Evolutionary conservation across 164 flowering plant species (phyloP).

Genomic region (Vitis labrusca): DNA sequence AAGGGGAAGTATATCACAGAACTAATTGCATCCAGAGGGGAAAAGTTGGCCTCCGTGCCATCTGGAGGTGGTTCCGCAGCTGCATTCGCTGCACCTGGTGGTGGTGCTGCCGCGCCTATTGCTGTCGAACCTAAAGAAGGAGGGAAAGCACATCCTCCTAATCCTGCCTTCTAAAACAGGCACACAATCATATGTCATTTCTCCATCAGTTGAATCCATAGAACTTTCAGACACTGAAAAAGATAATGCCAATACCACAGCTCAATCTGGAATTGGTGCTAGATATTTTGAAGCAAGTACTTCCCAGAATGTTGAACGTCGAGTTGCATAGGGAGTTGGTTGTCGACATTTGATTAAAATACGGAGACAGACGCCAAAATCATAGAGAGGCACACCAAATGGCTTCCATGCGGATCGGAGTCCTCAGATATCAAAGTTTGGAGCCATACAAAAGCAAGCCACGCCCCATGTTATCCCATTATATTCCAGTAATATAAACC

Average conservation of each 20-base stretch:
- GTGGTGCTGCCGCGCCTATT: no score
- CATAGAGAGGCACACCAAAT: slow-evolving; percentile 33
- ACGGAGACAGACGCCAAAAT: slow-evolving; percentile 39
- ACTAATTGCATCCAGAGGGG: no score
- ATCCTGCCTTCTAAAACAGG: slow-evolving; percentile 17
- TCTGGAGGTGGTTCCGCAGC: no score
- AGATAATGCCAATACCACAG: slow-evolving; percentile 23
- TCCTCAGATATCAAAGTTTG: slow-evolving; percentile 36
- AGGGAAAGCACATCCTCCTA: no score
- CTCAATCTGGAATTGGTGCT: slow-evolving; percentile 4
- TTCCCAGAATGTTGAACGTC: slow-evolving; percentile 31
- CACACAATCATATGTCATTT: slow-evolving; percentile 12
- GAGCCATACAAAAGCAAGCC: slow-evolving; percentile 39
- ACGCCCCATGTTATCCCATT: neutral
- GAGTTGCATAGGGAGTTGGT: slow-evolving; percentile 23
- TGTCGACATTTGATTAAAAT: slow-evolving; percentile 18
- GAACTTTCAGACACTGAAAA: slow-evolving; percentile 17
- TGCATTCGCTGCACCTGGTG: no score
- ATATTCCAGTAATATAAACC: no score
- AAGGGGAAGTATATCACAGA: no score
- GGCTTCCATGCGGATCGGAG: slow-evolving; percentile 38
- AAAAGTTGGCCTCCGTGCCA: no score
- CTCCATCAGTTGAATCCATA: slow-evolving; percentile 21
- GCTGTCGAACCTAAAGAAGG: no score
- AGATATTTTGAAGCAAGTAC: slow-evolving; percentile 14